These are phyloP conservation scores for Agaricus blazei DNA, from an alignment of 768 basidiomycete species.

Conservation along the genomic window DNA sequence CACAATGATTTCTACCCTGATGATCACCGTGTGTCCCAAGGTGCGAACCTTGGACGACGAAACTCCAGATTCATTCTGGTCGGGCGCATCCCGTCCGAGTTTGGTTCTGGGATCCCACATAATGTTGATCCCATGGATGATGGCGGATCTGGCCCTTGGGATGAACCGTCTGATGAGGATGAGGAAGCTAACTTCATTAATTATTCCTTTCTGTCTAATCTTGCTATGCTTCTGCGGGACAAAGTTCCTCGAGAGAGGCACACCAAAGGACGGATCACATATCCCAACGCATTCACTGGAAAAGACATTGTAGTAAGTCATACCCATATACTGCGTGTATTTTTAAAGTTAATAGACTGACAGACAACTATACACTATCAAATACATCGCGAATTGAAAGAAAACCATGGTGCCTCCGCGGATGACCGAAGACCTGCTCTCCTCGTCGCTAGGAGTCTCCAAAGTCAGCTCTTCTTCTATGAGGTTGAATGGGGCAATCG, in stretches of 20 bases:
- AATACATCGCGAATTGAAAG: constrained; percentile 71
- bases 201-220: constrained; percentile 79
- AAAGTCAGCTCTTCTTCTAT: constrained; percentile 91
- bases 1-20: constrained; percentile 5
- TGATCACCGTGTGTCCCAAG: background rate
- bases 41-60: constrained; percentile 4
- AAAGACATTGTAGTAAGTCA: constrained; percentile 50
- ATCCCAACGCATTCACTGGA: constrained; percentile 88
- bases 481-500: constrained; percentile 95
- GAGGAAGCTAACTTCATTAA: constrained; percentile 68
- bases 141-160: constrained; percentile 34
- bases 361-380: constrained; percentile 85
- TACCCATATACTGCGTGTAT: background rate
- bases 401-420: constrained; percentile 59
- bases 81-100: background rate
- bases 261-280: constrained; percentile 90
- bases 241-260: constrained; percentile 84
- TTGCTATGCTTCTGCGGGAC: constrained; percentile 86
- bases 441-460: constrained; percentile 83
- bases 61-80: constrained; percentile 2
- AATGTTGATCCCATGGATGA: constrained; percentile 21
- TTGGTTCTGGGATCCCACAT: background rate
- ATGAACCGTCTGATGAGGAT: constrained; percentile 52
- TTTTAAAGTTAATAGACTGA: background rate
- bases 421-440: constrained; percentile 80